phyloP scores from a whole-genome alignment of 352 stramenopile species.

The Peronospora tabacina region DNA sequence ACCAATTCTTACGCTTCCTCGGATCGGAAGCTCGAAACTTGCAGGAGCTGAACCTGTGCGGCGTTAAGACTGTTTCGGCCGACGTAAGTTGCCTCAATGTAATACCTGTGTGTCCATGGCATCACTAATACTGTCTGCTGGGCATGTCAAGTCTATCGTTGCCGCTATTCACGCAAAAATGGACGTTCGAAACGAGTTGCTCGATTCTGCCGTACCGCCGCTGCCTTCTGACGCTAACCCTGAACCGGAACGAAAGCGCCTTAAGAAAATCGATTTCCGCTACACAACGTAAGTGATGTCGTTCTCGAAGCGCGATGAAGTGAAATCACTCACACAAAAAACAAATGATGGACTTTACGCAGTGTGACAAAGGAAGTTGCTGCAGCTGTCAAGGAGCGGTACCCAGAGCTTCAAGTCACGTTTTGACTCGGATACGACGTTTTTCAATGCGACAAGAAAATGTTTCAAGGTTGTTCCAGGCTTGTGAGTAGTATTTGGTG shows the following conservation, averaged over 20 bases:
- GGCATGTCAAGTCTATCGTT: conserved; percentile 40
- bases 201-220: conserved; percentile 17
- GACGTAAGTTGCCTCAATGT: conserved; percentile 37
- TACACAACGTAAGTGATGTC: conserved; percentile 70
- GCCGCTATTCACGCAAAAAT: conserved; percentile 76
- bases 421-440: conserved; percentile 19
- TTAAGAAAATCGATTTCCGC: conserved; percentile 86
- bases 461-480: not conserved
- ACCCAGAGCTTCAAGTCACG: conserved; percentile 37
- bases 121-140: conserved; percentile 3
- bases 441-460: conserved; percentile 12
- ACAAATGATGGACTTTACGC: not conserved
- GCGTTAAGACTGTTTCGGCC: conserved; percentile 77
- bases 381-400: conserved; percentile 61
- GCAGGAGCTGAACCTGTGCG: conserved; percentile 82
- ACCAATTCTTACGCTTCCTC: conserved; percentile 77
- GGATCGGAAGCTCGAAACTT: conserved; percentile 64
- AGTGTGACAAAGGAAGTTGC: conserved; percentile 82
- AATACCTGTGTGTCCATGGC: not conserved
- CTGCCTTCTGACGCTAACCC: conserved; percentile 28
- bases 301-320: not conserved
- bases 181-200: conserved; percentile 38
- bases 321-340: conserved; percentile 5
- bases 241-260: conserved; percentile 71
- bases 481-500: not conserved